Conservation (phyloP, 805 yeast genomes). For the Saturnispora silvae region DNA sequence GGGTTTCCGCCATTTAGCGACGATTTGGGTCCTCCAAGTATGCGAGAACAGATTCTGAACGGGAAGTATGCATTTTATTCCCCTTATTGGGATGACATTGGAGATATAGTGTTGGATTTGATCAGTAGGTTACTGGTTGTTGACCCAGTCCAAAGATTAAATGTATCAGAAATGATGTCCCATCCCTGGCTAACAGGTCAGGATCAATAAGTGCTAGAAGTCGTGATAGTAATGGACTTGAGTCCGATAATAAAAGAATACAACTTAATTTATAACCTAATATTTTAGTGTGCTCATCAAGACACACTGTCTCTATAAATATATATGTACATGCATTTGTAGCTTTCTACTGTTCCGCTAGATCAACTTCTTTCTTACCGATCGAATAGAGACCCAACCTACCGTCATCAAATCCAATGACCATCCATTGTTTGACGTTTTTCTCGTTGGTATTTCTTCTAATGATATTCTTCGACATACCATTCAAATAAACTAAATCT, state of each 20-base stretch:
- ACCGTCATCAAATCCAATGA: constrained; percentile 27
- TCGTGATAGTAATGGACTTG: not conserved
- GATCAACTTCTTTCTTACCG: no score
- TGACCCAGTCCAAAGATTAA: constrained; percentile 35
- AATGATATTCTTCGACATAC: constrained; percentile 25
- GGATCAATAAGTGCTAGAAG: not conserved
- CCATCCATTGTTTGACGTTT: constrained; percentile 19
- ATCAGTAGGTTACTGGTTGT: constrained; percentile 52
- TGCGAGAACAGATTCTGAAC: constrained; percentile 61
- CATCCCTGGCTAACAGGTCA: constrained; percentile 36
- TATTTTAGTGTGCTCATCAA: no score
- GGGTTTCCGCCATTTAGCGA: constrained; percentile 85
- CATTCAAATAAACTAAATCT: constrained; percentile 19
- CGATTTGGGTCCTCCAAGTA: constrained; percentile 67
- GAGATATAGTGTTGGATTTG: constrained; percentile 54
- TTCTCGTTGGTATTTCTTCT: constrained; percentile 20
- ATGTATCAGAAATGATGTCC: constrained; percentile 28
- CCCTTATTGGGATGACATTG: constrained; percentile 69
- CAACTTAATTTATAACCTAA: no score
- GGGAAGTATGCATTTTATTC: constrained; percentile 67
- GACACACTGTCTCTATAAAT: no score
- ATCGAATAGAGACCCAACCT: constrained; percentile 19
- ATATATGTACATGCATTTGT: no score
- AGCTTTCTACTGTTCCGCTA: no score
- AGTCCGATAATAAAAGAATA: not conserved